Conservation (phyloP, 129 eudicot species). For the Arctium lappa region DNA sequence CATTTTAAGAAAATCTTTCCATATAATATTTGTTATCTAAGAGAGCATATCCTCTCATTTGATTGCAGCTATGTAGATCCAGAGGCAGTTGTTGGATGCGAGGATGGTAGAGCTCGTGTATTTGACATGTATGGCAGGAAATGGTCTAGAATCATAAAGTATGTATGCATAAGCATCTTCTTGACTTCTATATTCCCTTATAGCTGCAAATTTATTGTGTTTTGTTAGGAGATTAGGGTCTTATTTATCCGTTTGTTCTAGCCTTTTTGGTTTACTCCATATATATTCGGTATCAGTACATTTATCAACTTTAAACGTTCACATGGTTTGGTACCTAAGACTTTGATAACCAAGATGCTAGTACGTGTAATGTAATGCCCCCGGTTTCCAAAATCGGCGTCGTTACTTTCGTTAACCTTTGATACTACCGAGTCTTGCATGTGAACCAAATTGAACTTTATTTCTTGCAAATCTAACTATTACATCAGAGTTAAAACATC, state of each 20-base stretch:
- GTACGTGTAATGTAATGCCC: no score
- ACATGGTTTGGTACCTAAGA: background rate
- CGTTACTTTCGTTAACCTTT: no score
- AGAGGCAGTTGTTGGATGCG: slow-evolving; percentile 82
- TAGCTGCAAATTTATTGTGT: background rate
- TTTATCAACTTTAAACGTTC: background rate
- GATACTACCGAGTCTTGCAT: no score
- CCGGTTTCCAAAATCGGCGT: no score
- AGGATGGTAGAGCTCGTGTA: slow-evolving; percentile 83
- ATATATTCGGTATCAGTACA: background rate
- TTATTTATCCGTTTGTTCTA: background rate
- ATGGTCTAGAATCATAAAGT: slow-evolving; percentile 85
- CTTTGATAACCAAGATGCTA: background rate
- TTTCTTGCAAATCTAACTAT: no score
- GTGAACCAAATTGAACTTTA: no score
- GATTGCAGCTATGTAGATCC: slow-evolving; percentile 86
- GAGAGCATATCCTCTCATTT: background rate
- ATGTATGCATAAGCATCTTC: slow-evolving; percentile 15
- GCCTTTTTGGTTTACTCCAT: background rate
- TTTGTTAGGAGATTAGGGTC: background rate
- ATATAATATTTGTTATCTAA: background rate
- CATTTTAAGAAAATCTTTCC: background rate
- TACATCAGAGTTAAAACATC: no score
- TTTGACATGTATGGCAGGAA: slow-evolving; percentile 94
- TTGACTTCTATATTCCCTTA: background rate